phyloP scores from a whole-genome alignment of 2,329 filamentous ascomycete genomes.

The Clonostachys chloroleuca region DNA sequence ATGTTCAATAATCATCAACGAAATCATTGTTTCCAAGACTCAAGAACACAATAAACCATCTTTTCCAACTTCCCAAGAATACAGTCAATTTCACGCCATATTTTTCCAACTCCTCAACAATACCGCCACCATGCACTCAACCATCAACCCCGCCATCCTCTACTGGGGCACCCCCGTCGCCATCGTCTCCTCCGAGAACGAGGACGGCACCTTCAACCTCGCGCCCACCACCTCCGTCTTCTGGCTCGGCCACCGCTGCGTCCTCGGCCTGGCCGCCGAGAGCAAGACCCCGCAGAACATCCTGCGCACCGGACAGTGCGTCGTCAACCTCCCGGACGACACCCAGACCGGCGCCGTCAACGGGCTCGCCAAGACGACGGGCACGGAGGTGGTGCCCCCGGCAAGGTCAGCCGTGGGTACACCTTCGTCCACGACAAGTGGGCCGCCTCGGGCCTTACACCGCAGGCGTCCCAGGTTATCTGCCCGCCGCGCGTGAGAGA shows the following conservation, averaged over 20 bases:
- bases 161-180: slow-evolving; percentile 35
- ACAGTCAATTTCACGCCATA: too few species aligned
- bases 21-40: too few species aligned
- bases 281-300: slow-evolving; percentile 33
- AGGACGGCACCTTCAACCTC: slow-evolving; percentile 33
- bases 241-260: slow-evolving; percentile 35
- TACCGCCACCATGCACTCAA: too few species aligned
- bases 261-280: slow-evolving; percentile 28
- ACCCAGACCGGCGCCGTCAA: slow-evolving; percentile 25
- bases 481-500: slow-evolving; percentile 24
- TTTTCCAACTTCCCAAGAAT: too few species aligned
- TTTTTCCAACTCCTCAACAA: too few species aligned
- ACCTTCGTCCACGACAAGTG: slow-evolving; percentile 32
- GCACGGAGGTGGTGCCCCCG: slow-evolving; percentile 4
- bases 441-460: slow-evolving; percentile 20
- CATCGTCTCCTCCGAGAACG: slow-evolving; percentile 30
- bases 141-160: slow-evolving; percentile 23
- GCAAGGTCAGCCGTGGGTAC: slow-evolving; percentile 22
- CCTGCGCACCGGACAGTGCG: slow-evolving; percentile 31
- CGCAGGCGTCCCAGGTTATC: slow-evolving; percentile 23
- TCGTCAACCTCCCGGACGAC: slow-evolving; percentile 32
- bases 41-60: too few species aligned
- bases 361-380: slow-evolving; percentile 29
- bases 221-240: slow-evolving; percentile 36
- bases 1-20: too few species aligned